phyloP scores from a whole-genome alignment of 495 filamentous ascomycete species.

The Penicillium atrosanguineum region DNA sequence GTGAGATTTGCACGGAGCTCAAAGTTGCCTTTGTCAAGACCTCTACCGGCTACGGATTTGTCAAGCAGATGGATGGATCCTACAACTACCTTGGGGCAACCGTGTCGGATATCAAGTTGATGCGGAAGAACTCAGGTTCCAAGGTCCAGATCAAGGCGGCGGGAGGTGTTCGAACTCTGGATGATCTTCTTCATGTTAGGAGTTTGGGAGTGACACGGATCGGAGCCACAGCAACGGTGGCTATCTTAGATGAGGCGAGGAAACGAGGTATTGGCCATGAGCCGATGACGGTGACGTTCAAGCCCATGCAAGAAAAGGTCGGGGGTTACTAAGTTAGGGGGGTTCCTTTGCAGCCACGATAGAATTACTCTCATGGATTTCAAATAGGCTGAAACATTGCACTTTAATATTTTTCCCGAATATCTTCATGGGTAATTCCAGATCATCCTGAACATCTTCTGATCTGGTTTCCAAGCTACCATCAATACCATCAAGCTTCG shows the following conservation, averaged over 20 bases:
- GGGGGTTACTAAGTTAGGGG: constrained; percentile 18
- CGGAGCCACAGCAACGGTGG: constrained; percentile 52
- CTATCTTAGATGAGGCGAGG: constrained; percentile 54
- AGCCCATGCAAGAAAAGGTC: constrained; percentile 26
- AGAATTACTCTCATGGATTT: too few species aligned
- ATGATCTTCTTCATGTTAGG: constrained; percentile 36
- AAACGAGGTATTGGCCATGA: constrained; percentile 46
- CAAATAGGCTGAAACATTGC: too few species aligned
- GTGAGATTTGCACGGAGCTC: constrained; percentile 48
- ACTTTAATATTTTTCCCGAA: too few species aligned
- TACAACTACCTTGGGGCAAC: constrained; percentile 54
- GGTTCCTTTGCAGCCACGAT: too few species aligned
- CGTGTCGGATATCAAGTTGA: constrained; percentile 47
- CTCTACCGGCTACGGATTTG: constrained; percentile 56
- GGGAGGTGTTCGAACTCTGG: constrained; percentile 46
- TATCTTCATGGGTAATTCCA: too few species aligned
- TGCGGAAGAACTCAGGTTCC: constrained; percentile 44
- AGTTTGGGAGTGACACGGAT: constrained; percentile 43
- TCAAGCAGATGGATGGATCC: constrained; percentile 47
- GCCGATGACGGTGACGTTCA: constrained; percentile 22
- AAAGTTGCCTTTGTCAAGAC: constrained; percentile 57
- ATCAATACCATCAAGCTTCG: too few species aligned
- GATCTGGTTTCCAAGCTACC: too few species aligned
- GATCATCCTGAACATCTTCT: too few species aligned
- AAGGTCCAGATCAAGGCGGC: constrained; percentile 56